These are phyloP conservation scores for Phytophthora pisi DNA, from an alignment of 352 stramenopile genomes.

Conservation along the genomic window DNA sequence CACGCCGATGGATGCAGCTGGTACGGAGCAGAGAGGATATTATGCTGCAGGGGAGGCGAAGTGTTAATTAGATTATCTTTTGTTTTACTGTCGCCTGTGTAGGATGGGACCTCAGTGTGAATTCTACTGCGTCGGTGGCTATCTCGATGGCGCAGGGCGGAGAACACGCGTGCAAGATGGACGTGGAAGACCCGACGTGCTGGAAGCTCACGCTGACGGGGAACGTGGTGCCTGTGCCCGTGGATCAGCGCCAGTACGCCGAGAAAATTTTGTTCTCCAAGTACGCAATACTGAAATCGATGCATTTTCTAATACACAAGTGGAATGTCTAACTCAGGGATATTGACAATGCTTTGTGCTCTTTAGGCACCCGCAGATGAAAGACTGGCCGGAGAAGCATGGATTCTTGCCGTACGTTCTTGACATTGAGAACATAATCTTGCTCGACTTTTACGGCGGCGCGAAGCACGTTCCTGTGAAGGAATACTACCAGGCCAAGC, in stretches of 20 bases:
- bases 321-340: neutral
- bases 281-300: constrained; percentile 33
- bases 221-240: constrained; percentile 51
- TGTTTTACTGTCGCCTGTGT: neutral
- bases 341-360: constrained; percentile 6
- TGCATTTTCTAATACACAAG: neutral
- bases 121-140: constrained; percentile 58
- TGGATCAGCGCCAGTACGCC: constrained; percentile 48
- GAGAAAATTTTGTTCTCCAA: constrained; percentile 74
- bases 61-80: neutral
- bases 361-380: constrained; percentile 71
- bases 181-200: constrained; percentile 76
- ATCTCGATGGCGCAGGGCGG: constrained; percentile 68
- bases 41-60: neutral
- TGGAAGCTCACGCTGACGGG: constrained; percentile 69
- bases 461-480: constrained; percentile 65
- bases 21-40: constrained; percentile 15
- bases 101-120: constrained; percentile 56
- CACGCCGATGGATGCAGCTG: constrained; percentile 54
- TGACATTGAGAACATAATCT: constrained; percentile 61
- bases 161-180: constrained; percentile 62
- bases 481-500: constrained; percentile 67
- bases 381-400: constrained; percentile 63
- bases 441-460: constrained; percentile 77
- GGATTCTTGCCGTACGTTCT: constrained; percentile 60